Evolutionary conservation across 78 protist species (phyloP), one percentile per base, ranked within the genome.

Genomic region (Salpingoeca rosetta): DNA sequence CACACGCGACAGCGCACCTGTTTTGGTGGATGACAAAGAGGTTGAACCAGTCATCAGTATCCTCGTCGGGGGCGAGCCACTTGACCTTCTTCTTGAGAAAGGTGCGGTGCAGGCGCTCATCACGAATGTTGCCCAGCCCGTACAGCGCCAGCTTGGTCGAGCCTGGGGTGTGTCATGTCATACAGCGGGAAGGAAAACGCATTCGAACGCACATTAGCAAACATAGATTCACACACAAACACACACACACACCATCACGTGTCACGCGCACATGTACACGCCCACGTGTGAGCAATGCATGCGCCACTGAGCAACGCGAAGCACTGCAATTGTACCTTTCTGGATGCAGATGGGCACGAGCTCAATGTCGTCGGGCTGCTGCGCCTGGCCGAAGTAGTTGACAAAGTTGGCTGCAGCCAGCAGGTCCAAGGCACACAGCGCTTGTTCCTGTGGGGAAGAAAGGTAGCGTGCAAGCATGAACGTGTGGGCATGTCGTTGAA

Each of bases 71-170:
- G 26, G 0, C 22, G 38, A 0, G 36, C 38, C 80, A 87, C 37
- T n/a, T 0, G 41, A 90, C 93, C 43, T 88, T 75, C 1, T 84
- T 38, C 41, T 89, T 86, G n/a, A 45, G 80, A 80, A 96, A 96
- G 27, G 90, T 84, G 38, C 97, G 81, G 76, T 92, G 65, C 28
- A 98, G 90, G 2, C 99, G 78, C 87, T 97, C 99, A 83, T 98
- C 99, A 35, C 95, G 88, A 41, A 97, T 82, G 85, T 90, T 85
- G 25, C 99, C 99, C 0, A 98, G 74, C 31, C 99, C 99, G 78
- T 97, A 97, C 56, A 98, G 65, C 2, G 98, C 99, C 1, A 98
- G 40, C 37, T 93, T 87, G 3, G 94, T 92, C 1, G 41, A 11
- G n/a, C n/a, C n/a, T n/a, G n/a, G n/a, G n/a, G n/a, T 3, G 36